Evolutionary conservation across 2,329 filamentous ascomycete species (phyloP).

Genomic region (Trichoderma breve): DNA sequence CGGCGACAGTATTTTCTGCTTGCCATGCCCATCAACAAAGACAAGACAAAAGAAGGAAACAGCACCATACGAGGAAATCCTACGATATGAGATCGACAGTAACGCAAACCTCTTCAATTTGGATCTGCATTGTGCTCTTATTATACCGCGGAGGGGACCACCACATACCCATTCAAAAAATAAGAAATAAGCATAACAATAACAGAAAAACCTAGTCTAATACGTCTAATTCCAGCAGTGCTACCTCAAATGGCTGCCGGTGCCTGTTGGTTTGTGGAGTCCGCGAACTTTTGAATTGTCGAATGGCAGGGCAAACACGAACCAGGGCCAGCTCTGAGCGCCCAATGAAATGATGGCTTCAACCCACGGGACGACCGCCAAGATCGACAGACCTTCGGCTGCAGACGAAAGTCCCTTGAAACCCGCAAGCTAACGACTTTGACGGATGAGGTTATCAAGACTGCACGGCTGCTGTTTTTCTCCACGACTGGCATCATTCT

Average conservation of each 20-base stretch:
- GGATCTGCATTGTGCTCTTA: neutral
- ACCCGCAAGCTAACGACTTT: neutral
- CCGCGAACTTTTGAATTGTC: slow-evolving; percentile 8
- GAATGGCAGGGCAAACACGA: neutral
- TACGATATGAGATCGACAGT: neutral
- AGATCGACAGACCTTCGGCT: neutral
- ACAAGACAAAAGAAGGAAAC: neutral
- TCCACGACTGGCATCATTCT: neutral
- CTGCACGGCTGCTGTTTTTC: neutral
- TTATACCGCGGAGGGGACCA: neutral
- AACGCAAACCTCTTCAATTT: neutral
- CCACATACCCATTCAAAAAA: neutral
- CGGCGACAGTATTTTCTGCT: neutral
- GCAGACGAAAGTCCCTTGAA: neutral
- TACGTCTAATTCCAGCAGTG: neutral
- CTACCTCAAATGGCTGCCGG: neutral
- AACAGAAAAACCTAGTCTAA: neutral
- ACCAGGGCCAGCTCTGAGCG: neutral
- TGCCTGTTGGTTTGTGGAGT: neutral
- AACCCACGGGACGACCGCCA: slow-evolving; percentile 11
- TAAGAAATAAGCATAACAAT: slow-evolving; percentile 14
- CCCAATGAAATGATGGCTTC: slow-evolving; percentile 9
- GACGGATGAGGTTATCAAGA: neutral
- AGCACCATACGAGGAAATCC: neutral
- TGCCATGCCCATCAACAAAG: neutral